Conservation (phyloP, 2,329 filamentous ascomycete genomes). For the Emmonsia crescens region DNA sequence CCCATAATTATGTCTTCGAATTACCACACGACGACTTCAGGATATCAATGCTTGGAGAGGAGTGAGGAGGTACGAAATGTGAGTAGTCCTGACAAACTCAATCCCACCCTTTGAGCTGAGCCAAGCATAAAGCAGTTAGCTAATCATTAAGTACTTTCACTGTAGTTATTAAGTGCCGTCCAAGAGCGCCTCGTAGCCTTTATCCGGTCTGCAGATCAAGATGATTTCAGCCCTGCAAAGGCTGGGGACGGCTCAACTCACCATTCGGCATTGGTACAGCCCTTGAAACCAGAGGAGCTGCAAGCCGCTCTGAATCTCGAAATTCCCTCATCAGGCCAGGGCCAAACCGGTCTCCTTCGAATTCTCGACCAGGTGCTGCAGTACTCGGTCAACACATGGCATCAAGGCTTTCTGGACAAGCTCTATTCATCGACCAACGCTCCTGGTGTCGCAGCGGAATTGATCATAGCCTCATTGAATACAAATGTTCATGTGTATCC, state of each 20-base stretch:
- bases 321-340: constrained; percentile 48
- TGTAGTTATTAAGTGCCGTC: constrained; percentile 30
- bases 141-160: constrained; percentile 1
- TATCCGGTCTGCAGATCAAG: constrained; percentile 33
- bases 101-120: neutral
- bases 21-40: neutral
- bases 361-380: constrained; percentile 60
- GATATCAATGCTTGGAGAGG: constrained; percentile 15
- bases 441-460: constrained; percentile 72
- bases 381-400: constrained; percentile 97
- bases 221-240: constrained; percentile 8
- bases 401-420: constrained; percentile 93
- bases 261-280: constrained; percentile 53
- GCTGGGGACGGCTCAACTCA: constrained; percentile 19
- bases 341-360: constrained; percentile 63
- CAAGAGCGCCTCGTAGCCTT: constrained; percentile 36
- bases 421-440: constrained; percentile 85
- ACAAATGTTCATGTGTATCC: constrained; percentile 93
- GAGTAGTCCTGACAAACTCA: constrained; percentile 16
- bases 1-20: neutral
- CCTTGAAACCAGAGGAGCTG: constrained; percentile 48
- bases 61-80: constrained; percentile 34
- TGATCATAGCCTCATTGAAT: constrained; percentile 76
- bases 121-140: neutral
- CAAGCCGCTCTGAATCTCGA: constrained; percentile 42